Evolutionary conservation across 495 filamentous ascomycete genomes (phyloP).

Genomic region (Tuber brumale): DNA sequence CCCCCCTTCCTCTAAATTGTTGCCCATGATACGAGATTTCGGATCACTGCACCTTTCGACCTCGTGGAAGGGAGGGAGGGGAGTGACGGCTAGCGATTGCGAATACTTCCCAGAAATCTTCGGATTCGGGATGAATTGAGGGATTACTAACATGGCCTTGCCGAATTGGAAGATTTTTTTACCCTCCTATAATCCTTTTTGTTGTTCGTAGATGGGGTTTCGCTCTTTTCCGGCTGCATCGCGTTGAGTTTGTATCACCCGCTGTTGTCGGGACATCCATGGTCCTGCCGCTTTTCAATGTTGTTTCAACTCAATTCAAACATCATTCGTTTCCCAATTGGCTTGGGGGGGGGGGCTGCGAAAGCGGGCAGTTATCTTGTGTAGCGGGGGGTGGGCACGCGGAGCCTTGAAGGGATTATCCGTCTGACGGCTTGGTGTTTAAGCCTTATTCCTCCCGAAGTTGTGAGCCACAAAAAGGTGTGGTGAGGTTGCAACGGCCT

Average conservation of each 20-base stretch:
- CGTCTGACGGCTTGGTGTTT: not conserved
- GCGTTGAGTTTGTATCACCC: not conserved
- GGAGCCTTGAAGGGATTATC: not conserved
- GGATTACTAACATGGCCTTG: not conserved
- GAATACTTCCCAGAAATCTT: not conserved
- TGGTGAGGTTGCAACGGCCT: not conserved
- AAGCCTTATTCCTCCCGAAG: not conserved
- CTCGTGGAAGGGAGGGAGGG: not conserved
- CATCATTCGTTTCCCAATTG: not conserved
- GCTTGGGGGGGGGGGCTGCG: not conserved
- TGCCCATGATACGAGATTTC: not conserved
- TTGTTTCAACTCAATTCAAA: not conserved
- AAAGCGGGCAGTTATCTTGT: not conserved
- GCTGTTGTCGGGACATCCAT: not conserved
- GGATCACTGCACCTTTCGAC: not conserved
- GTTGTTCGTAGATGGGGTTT: not conserved
- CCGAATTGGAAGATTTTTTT: not conserved
- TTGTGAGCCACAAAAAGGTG: not conserved
- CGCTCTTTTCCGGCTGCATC: not conserved
- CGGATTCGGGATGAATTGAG: not conserved
- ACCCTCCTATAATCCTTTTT: too few species aligned
- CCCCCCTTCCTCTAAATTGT: not conserved
- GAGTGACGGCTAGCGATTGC: not conserved
- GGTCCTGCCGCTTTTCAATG: not conserved
- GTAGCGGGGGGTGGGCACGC: not conserved